Conservation (phyloP, 2,329 filamentous ascomycete species). For the Incumbomyces lentus region DNA sequence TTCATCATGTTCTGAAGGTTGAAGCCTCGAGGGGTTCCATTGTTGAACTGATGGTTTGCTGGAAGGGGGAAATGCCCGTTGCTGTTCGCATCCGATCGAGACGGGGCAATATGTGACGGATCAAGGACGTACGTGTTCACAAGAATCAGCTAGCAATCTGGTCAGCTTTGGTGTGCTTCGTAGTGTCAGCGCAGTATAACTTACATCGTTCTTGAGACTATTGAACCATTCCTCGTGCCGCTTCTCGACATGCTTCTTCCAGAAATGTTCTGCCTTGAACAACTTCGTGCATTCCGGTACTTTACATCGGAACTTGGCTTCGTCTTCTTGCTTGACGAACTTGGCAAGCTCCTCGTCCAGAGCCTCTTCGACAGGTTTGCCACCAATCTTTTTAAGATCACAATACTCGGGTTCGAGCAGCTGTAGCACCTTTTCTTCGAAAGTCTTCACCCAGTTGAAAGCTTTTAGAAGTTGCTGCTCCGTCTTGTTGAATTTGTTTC, state of each 20-base stretch:
- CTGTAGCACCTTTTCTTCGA: slow-evolving; percentile 91
- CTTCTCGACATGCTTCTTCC: slow-evolving; percentile 97
- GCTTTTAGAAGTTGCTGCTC: slow-evolving; percentile 89
- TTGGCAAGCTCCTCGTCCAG: slow-evolving; percentile 76
- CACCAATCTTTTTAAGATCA: slow-evolving; percentile 82
- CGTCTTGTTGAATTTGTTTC: slow-evolving; percentile 61
- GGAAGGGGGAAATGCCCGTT: slow-evolving; percentile 87
- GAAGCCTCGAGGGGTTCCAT: slow-evolving; percentile 85
- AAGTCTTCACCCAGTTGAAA: slow-evolving; percentile 98
- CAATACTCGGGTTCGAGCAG: slow-evolving; percentile 82
- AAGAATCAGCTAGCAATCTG: slow-evolving; percentile 56
- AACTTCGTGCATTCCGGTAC: slow-evolving; percentile 92
- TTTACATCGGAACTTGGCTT: slow-evolving; percentile 93
- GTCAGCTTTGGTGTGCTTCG: slow-evolving; percentile 25
- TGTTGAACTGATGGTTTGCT: slow-evolving; percentile 57
- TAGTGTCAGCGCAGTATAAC: slow-evolving; percentile 25
- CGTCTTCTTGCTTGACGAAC: slow-evolving; percentile 92
- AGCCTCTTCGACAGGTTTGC: slow-evolving; percentile 74
- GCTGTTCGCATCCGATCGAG: slow-evolving; percentile 83
- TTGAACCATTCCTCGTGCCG: slow-evolving; percentile 83
- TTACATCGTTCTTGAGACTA: slow-evolving; percentile 69
- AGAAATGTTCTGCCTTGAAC: slow-evolving; percentile 95
- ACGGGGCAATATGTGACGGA: slow-evolving; percentile 86
- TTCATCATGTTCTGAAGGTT: slow-evolving; percentile 60
- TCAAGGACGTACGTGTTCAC: slow-evolving; percentile 93